Evolutionary conservation across 495 filamentous ascomycete genomes (phyloP), one percentile per base, ranked within the genome.

Genomic region (Penicillium bovifimosum): DNA sequence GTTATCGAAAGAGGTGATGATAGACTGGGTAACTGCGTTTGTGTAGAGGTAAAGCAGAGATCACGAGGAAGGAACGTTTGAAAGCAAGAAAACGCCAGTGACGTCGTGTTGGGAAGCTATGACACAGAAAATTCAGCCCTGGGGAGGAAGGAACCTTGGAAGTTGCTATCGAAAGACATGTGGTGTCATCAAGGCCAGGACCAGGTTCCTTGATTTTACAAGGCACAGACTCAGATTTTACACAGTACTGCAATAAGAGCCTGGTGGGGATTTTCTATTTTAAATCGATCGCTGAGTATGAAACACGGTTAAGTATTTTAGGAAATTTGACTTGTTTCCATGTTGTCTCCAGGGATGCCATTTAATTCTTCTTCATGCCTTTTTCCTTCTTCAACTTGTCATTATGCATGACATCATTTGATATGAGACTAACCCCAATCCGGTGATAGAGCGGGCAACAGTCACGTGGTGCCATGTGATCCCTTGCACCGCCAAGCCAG

Each of bases 371-470:
- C 16, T 24, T 13, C n/a, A 14, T 9, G 29, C 10, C 36, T 50
- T 50, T 16, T 27, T 18, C 14, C 20, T 24, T 24, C 20, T 24
- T 24, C 20, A 3, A 3, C 1, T 14, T 9, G 18, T 3, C 10
- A 41, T 11, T 5, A 29, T 45, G 31, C 8, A 34, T 52, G 50
- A 52, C 50, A 41, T 52, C 50, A 52, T 52, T 52, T 39, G 50
- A 47, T 47, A 56, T 4, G 26, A 42, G 7, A 27, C 26, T 47
- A 48, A 11, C 2, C 46, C 46, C 8, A 31, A 48, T 28, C 20
- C 6, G 20, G 58, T 52, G 31, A 42, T n/a, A 26, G 11, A 11
- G 39, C 20, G 38, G 48, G 47, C 38, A 5, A n/a, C 0, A 1
- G 27, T 36, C 45, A 47, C 18, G 17, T 47, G 32, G 0, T 31